Conservation (phyloP, 306 rosid species). For the Quercus glauca region DNA sequence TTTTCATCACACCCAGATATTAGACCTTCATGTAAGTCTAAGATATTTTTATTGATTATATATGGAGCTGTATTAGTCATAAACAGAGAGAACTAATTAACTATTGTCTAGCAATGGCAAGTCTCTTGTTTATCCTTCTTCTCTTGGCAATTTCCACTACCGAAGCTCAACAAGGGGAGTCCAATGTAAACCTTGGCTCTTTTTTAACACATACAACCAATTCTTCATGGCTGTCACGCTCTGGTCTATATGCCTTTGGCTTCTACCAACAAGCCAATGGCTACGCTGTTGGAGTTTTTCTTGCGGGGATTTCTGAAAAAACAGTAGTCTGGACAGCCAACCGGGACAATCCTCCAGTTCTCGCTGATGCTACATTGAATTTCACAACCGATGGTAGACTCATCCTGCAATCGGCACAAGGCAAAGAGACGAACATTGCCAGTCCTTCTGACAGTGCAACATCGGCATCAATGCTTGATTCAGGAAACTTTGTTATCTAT, state of each 20-base stretch:
- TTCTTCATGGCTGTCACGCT: conserved; percentile 27
- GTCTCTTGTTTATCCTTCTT: neutral
- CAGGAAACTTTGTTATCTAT: neutral
- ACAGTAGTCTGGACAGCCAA: neutral
- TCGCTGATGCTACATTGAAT: neutral
- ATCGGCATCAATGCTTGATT: neutral
- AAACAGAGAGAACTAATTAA: neutral
- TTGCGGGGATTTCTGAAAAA: conserved; percentile 1
- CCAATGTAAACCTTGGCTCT: conserved; percentile 14
- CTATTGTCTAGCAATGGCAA: neutral
- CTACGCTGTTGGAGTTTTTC: conserved; percentile 18
- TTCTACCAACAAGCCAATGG: conserved; percentile 22
- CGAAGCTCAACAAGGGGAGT: conserved; percentile 10
- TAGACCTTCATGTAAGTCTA: no score
- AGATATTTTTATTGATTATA: no score
- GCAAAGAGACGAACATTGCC: neutral
- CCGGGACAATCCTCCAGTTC: neutral
- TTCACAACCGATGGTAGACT: neutral
- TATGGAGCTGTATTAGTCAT: no score
- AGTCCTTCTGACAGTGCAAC: neutral
- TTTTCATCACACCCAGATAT: no score
- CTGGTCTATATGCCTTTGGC: conserved; percentile 35
- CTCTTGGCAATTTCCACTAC: neutral
- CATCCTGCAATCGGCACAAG: neutral
- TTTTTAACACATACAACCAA: conserved; percentile 5